Base-by-base conservation (phyloP, 306 rosid species). In the Begonia masoniana region DNA sequence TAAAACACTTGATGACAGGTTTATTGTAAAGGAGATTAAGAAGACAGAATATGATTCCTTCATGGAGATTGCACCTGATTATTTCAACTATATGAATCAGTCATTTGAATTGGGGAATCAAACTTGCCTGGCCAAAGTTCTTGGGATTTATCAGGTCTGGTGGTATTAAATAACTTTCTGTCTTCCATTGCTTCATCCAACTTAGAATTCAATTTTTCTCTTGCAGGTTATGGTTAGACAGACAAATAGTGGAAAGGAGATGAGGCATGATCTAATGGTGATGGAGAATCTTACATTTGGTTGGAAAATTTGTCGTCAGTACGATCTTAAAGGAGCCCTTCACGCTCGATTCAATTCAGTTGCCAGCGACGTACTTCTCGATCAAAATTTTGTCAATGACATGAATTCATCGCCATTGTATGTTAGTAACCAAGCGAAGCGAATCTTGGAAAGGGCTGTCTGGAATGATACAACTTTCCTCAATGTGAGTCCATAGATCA, bases 261-360 rank as follows among this genome's bases (percentile, higher is more conserved):
- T 39, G 51, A 92, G 72, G 59, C 88, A 83, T 62, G 99, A 86
- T 56, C 74, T 92, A 68, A 76, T 87, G 95, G 96, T 92, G 61
- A 92, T 92, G 99, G 99, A 92, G 76, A 92, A 92, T 64, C 93
- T 92, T 61, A 50, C 82, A 52, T 92, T 79, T 52, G 84, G 87
- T 51, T 78, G 87, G 50, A 83, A 72, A 65, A 76, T 80, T 55
- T 67, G 74, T 69, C 93, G 99, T 24, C 95, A 86, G 61, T 92
- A 92, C 59, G 99, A 92, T 78, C 99, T 92, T 58, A 92, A 92
- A 76, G 99, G 99, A 57, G 95, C 99, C 57, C 93, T 92, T 43
- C 86, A 70, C 63, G 87, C 80, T 55, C 88, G 99, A 42, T 79
- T 50, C 65, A 92, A 71, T 70, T 52, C 88, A 17, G 77, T 71